Percentiles rank a stretch among this genome's conserved stretches.
These are phyloP conservation scores for Boeremia lycopersici DNA, from an alignment of 2,329 filamentous ascomycete species.

Conservation along the genomic window DNA sequence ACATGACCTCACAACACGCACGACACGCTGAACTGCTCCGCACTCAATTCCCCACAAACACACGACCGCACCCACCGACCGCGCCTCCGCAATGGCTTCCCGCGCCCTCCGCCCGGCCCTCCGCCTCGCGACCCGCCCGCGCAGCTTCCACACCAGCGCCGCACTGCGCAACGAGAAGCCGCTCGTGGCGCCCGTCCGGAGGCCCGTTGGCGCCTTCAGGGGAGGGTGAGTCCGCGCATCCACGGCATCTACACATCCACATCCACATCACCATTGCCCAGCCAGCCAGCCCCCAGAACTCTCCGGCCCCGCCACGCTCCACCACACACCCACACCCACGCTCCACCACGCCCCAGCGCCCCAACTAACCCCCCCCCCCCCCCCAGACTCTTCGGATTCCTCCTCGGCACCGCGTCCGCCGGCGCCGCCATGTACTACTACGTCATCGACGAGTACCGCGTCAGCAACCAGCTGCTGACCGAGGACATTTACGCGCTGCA, in stretches of 20 bases:
- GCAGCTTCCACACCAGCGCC: slow-evolving; percentile 51
- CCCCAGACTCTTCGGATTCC: slow-evolving; percentile 83
- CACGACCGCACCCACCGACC: too few species aligned
- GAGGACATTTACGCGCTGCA: slow-evolving; percentile 96
- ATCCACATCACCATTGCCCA: too few species aligned
- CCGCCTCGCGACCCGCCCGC: slow-evolving; percentile 40
- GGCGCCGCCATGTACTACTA: slow-evolving; percentile 89
- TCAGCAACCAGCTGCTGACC: slow-evolving; percentile 88
- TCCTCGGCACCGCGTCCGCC: slow-evolving; percentile 79
- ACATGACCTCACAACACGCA: too few species aligned
- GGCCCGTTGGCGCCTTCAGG: slow-evolving; percentile 72
- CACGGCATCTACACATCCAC: too few species aligned
- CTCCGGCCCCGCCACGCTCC: too few species aligned
- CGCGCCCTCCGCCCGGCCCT: slow-evolving; percentile 50
- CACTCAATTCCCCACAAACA: too few species aligned
- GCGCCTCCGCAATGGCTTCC: slow-evolving; percentile 49
- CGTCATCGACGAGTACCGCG: slow-evolving; percentile 89
- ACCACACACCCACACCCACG: neutral
- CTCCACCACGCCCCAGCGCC: neutral
- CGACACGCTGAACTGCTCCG: too few species aligned
- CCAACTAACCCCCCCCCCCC: neutral
- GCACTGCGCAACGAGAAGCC: slow-evolving; percentile 39
- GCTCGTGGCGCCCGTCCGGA: slow-evolving; percentile 58
- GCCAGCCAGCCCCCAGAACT: too few species aligned
- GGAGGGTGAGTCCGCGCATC: slow-evolving; percentile 64